These are phyloP conservation scores for Aspergillus pseudoviridinutans DNA, from an alignment of 2,329 filamentous ascomycete species.

Conservation along the genomic window DNA sequence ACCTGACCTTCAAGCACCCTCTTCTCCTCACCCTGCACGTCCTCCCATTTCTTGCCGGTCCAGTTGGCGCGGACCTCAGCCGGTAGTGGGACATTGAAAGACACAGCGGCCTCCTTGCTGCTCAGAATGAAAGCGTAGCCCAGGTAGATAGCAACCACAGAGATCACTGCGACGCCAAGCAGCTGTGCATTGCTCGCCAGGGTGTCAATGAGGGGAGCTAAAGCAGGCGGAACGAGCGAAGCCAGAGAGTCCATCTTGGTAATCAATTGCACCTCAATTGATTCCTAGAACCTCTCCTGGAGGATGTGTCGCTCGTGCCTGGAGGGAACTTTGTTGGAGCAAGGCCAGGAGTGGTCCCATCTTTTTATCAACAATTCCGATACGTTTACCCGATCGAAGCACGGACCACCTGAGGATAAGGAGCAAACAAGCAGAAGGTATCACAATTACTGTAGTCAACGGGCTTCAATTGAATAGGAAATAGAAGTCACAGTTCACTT, in stretches of 20 bases:
- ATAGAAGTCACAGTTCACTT: neutral
- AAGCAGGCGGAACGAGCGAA: constrained; percentile 17
- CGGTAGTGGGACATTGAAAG: constrained; percentile 37
- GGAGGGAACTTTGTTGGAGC: neutral
- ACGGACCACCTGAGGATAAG: constrained; percentile 9
- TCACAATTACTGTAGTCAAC: neutral
- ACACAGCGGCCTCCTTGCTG: constrained; percentile 30
- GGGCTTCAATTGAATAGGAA: neutral
- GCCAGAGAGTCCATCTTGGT: constrained; percentile 24
- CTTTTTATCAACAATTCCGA: constrained; percentile 14
- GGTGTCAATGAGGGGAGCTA: constrained; percentile 17
- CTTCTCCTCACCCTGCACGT: constrained; percentile 30
- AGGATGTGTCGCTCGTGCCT: constrained; percentile 1
- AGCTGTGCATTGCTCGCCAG: constrained; percentile 18
- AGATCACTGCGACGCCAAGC: constrained; percentile 25
- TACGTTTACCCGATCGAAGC: constrained; percentile 5
- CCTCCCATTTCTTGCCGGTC: constrained; percentile 33
- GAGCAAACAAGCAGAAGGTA: neutral
- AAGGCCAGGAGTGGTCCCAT: constrained; percentile 13
- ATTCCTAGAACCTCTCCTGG: constrained; percentile 2
- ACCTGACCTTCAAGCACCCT: constrained; percentile 36
- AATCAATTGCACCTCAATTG: constrained; percentile 12
- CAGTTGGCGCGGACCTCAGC: constrained; percentile 30
- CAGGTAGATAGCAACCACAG: constrained; percentile 28
- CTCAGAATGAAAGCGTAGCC: constrained; percentile 29